Percentiles rank a stretch among this genome's conserved stretches.
phyloP scores from a whole-genome alignment of 2,329 filamentous ascomycete species.

The Dendryphion nanum region DNA sequence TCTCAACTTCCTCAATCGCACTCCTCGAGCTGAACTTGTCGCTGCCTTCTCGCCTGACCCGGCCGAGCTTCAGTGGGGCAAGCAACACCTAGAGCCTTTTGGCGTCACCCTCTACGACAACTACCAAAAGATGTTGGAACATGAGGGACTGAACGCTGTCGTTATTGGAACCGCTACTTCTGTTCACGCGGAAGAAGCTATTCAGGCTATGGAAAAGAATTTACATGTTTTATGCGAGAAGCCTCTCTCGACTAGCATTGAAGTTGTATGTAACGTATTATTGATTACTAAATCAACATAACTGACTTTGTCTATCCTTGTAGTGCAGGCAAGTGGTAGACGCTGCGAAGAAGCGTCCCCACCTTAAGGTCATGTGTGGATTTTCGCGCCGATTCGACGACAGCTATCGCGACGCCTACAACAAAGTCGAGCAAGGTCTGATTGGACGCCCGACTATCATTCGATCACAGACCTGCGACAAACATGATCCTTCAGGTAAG shows the following conservation, averaged over 20 bases:
- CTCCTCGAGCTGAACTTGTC: conserved; percentile 50
- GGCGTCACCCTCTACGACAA: conserved; percentile 47
- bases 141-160: conserved; percentile 44
- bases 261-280: conserved; percentile 20
- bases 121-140: conserved; percentile 49
- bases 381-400: conserved; percentile 49
- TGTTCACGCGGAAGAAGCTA: conserved; percentile 36
- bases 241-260: conserved; percentile 35
- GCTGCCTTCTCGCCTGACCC: conserved; percentile 50
- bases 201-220: conserved; percentile 34
- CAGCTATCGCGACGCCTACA: conserved; percentile 39
- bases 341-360: conserved; percentile 33
- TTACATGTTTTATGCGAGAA: conserved; percentile 42
- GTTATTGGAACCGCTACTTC: conserved; percentile 36
- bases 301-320: not conserved
- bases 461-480: conserved; percentile 45
- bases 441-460: conserved; percentile 44
- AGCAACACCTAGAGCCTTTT: conserved; percentile 43
- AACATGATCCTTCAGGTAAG: conserved; percentile 26
- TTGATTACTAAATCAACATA: conserved; percentile 1
- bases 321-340: conserved; percentile 31
- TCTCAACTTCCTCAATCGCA: conserved; percentile 47
- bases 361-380: conserved; percentile 45
- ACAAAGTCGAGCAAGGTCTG: conserved; percentile 34
- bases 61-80: conserved; percentile 47